Percentiles rank a stretch among this genome's conserved stretches.
phyloP scores from a whole-genome alignment of 1,284 basidiomycete genomes.

The Marasmius tenuissimus region DNA sequence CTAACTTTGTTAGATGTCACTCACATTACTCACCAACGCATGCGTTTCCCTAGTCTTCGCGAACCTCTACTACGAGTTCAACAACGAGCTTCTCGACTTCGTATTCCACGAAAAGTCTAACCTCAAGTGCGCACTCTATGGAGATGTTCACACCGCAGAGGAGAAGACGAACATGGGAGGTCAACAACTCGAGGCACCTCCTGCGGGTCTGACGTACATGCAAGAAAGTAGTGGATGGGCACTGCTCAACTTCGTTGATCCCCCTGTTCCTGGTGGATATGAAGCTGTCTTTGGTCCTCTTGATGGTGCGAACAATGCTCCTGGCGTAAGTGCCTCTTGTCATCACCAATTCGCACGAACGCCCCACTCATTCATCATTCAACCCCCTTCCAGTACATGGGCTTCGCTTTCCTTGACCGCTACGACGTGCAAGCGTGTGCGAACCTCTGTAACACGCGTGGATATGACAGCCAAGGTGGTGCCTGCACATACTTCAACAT shows the following conservation, averaged over 20 bases:
- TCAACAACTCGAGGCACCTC: constrained; percentile 3
- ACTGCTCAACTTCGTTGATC: constrained; percentile 9
- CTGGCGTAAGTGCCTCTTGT: constrained; percentile 13
- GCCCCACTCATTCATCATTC: not conserved
- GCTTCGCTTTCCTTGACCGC: constrained; percentile 23
- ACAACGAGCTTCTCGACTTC: constrained; percentile 16
- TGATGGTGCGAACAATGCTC: constrained; percentile 19
- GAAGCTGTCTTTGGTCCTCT: constrained; percentile 20
- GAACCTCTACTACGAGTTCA: constrained; percentile 20
- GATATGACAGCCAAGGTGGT: constrained; percentile 23
- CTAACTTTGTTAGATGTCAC: not conserved
- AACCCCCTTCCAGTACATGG: constrained; percentile 22
- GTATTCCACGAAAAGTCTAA: constrained; percentile 18
- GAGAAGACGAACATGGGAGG: constrained; percentile 12
- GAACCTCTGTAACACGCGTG: constrained; percentile 23
- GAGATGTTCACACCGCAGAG: constrained; percentile 5
- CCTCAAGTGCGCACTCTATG: constrained; percentile 19
- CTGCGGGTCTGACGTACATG: constrained; percentile 6
- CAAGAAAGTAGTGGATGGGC: constrained; percentile 10
- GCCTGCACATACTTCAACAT: constrained; percentile 28
- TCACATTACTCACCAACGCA: not conserved
- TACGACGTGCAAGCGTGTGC: constrained; percentile 27
- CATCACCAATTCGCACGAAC: not conserved
- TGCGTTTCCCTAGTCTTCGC: constrained; percentile 14
- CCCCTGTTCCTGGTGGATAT: constrained; percentile 16